Evolutionary conservation across 1,284 basidiomycete species (phyloP), one percentile per base, ranked within the genome.

Genomic region (Fistulinella cinereoalba): DNA sequence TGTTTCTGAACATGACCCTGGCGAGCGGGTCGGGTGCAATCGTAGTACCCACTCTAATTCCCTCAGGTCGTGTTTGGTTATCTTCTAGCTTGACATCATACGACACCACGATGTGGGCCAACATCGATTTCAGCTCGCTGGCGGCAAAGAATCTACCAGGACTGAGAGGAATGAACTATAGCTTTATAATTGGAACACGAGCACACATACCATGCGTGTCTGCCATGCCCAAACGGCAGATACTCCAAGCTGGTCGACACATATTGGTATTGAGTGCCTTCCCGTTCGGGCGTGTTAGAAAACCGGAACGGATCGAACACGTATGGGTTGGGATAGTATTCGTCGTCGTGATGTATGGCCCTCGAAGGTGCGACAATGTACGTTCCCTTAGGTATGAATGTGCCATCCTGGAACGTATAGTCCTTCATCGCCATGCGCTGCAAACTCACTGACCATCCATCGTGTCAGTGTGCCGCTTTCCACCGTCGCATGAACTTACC

Each of bases 401-500:
- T 37, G 13, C 36, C 36, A n/a, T 37, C 36, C 3, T 19, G 8
- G 21, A 37, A 37, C 6, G 36, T 37, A 10, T 10, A 37, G 22
- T 37, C 36, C n/a, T 37, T 37, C 4, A 37, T 11, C 2, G 22
- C 36, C 22, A 15, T 37, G 22, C 36, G 36, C 7, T 4, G 6
- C 12, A 37, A 23, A 22, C 36, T 37, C 36, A n/a, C 36, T 37
- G 31, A n/a, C n/a, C n/a, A n/a, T 13, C 12, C 21, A 5, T 15
- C 8, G 31, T 16, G 11, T 32, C 18, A 31, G 13, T 13, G 18
- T 6, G 6, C 11, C 6, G 7, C 6, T 12, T 11, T 2, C 8
- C 3, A 3, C 3, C 12, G 12, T 12, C 6, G 25, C 6, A n/a
- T 4, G 8, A 21, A 59, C 63, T 34, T 54, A 70, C 67, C 16